Percentiles rank a stretch among this genome's conserved stretches.
Evolutionary conservation across 345 rosid genomes (phyloP).

Genomic region (Psidium guajava): DNA sequence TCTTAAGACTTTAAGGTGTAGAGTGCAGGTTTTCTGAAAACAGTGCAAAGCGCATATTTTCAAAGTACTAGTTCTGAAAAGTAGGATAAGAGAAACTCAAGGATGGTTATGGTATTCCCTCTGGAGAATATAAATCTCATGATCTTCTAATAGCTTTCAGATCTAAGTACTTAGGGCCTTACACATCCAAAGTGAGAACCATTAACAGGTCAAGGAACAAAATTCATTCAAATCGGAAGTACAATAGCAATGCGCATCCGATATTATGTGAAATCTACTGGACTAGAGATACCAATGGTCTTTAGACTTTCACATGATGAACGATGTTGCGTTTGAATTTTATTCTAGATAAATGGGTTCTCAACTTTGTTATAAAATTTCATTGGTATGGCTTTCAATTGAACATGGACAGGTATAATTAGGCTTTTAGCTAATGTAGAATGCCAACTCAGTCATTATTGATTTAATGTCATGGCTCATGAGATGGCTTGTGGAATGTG

Average conservation of each 20-base stretch:
- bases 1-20: neutral
- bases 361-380: neutral
- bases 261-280: neutral
- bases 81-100: neutral
- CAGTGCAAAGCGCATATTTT: neutral
- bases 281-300: neutral
- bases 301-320: neutral
- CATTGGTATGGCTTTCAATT: neutral
- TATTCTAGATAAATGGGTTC: neutral
- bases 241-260: neutral
- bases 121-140: neutral
- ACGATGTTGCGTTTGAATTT: neutral
- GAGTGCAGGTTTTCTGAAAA: neutral
- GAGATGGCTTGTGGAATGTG: neutral
- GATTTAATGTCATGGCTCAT: neutral
- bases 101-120: neutral
- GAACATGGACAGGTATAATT: neutral
- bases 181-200: neutral
- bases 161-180: neutral
- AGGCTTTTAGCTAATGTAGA: neutral
- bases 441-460: neutral
- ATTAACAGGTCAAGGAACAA: neutral
- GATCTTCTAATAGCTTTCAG: neutral
- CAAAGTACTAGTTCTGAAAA: neutral
- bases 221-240: neutral